Percentiles rank a stretch among this genome's conserved stretches.
Conservation (phyloP, 345 rosid genomes). For the Eutrema japonicum region DNA sequence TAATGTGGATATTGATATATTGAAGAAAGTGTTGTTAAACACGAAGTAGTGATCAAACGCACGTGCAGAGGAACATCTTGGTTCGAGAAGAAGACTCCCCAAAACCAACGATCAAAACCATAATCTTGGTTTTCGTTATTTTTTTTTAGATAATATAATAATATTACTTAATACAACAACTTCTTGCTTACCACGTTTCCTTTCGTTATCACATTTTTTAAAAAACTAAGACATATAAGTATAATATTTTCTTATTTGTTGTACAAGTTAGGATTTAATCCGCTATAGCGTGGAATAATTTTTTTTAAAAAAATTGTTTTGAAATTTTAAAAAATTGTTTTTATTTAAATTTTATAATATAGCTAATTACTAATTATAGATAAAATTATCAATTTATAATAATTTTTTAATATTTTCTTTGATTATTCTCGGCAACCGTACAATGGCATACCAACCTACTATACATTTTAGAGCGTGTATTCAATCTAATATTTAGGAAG, state of each 20-base stretch:
- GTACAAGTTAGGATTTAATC: too few species aligned
- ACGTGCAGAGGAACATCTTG: slow-evolving; percentile 49
- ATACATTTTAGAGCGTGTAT: not conserved
- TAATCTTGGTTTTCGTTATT: slow-evolving; percentile 43
- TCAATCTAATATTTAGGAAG: too few species aligned
- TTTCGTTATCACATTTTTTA: not conserved
- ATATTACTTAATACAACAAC: slow-evolving; percentile 20
- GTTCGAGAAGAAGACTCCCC: slow-evolving; percentile 47
- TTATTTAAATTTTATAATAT: too few species aligned
- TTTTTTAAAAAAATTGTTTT: too few species aligned
- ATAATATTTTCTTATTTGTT: not conserved
- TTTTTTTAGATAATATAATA: not conserved
- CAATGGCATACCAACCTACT: not conserved
- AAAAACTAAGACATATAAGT: too few species aligned
- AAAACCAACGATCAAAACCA: slow-evolving; percentile 43
- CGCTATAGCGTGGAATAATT: too few species aligned
- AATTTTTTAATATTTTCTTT: not conserved
- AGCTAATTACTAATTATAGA: too few species aligned
- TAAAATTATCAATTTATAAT: too few species aligned
- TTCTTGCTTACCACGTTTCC: slow-evolving; percentile 41
- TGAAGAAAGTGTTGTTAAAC: slow-evolving; percentile 43
- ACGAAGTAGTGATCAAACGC: slow-evolving; percentile 50
- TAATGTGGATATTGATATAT: slow-evolving; percentile 16
- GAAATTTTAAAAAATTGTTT: too few species aligned
- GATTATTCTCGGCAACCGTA: slow-evolving; percentile 10